Evolutionary conservation across 768 basidiomycete species (phyloP), one percentile per base, ranked within the genome.

Genomic region (Russula abietina): DNA sequence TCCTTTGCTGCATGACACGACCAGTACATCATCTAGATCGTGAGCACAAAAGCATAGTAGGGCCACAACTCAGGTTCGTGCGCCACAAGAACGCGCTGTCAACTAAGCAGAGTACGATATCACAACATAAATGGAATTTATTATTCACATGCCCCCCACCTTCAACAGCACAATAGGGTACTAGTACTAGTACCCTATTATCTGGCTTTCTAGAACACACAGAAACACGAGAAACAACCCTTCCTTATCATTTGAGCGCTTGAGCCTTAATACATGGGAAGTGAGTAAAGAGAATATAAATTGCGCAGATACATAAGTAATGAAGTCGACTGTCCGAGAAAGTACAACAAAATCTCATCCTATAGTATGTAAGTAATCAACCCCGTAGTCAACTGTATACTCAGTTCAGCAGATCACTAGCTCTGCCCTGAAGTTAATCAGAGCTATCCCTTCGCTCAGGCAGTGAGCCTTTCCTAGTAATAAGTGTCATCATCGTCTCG

Each of bases 401-500:
- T 51, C 33, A 36, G 19, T 22, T 30, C 3, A 32, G 32, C n/a
- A 4, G 11, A 22, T n/a, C 1, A 3, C 10, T 22, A 22, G 19
- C 32, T 4, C 9, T 12, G 32, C 32, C 5, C 9, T 12, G 32
- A 19, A 22, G 4, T 22, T 22, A 11, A 32, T 2, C 49, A 41
- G 38, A 1, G n/a, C 55, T 53, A 36, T 51, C 55, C 5, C 38
- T 50, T n/a, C 9, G 33, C 8, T 19, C n/a, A 22, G 39, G 32
- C 6, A 16, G n/a, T 38, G 24, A 9, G 45, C 22, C 32, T 10
- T 36, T 43, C 60, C 46, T 51, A 0, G 14, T 38, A 1, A 61
- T 55, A n/a, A 61, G 57, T 49, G 59, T 55, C 66, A 61, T 65
- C 66, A 58, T 65, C 43, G 60, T 67, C 41, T 61, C 66, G 22